These are phyloP conservation scores for Skeletonema menzelii DNA, from an alignment of 108 stramenopile genomes.

Conservation along the genomic window DNA sequence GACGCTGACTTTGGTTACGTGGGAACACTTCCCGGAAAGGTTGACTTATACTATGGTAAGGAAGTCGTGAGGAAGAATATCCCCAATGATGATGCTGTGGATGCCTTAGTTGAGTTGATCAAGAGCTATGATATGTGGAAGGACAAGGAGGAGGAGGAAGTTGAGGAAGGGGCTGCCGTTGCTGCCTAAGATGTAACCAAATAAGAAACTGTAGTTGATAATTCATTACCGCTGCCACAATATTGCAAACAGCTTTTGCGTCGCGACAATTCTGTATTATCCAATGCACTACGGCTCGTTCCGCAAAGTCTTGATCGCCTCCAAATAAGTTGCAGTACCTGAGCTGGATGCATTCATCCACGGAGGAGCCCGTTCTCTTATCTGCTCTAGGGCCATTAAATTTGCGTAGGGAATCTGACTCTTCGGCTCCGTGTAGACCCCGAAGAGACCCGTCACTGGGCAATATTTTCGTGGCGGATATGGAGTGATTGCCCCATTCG, in stretches of 20 bases:
- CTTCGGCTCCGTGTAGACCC: conserved; percentile 78
- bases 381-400: conserved; percentile 80
- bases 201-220: not conserved
- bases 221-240: not conserved
- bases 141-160: conserved; percentile 83
- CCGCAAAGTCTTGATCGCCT: conserved; percentile 37
- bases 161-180: conserved; percentile 45
- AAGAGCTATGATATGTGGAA: conserved; percentile 97
- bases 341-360: conserved; percentile 58
- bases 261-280: no score
- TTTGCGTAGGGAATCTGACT: conserved; percentile 79
- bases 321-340: conserved; percentile 45
- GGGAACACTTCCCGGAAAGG: conserved; percentile 94
- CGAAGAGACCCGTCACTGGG: conserved; percentile 79
- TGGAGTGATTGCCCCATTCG: conserved; percentile 2
- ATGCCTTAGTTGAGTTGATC: conserved; percentile 90
- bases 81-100: conserved; percentile 94
- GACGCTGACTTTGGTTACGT: conserved; percentile 99
- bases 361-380: conserved; percentile 81
- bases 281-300: conserved; percentile 4
- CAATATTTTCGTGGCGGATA: conserved; percentile 75
- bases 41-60: conserved; percentile 96
- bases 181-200: conserved; percentile 3
- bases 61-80: conserved; percentile 91
- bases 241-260: no score